These are phyloP conservation scores for Verticillium zaregamsianum DNA, from an alignment of 2,329 filamentous ascomycete species.

Conservation along the genomic window DNA sequence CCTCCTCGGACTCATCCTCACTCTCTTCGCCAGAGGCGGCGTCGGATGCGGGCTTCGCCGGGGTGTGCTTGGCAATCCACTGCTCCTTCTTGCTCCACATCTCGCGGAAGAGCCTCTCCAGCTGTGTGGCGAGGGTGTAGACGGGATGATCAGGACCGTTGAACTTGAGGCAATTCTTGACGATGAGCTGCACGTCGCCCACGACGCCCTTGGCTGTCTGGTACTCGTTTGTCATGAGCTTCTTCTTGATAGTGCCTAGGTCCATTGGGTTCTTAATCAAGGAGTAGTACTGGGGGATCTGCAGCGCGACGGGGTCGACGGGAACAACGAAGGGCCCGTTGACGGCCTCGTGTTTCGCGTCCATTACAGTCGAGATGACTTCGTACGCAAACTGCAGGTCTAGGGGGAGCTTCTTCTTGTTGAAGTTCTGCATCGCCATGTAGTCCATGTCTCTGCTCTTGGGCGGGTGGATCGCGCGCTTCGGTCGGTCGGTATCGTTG, in stretches of 20 bases:
- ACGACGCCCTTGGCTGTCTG: slow-evolving; percentile 81
- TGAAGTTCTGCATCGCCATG: slow-evolving; percentile 68
- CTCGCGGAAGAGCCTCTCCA: slow-evolving; percentile 70
- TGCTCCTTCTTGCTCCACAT: slow-evolving; percentile 75
- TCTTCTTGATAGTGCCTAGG: slow-evolving; percentile 72
- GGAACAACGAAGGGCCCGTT: slow-evolving; percentile 76
- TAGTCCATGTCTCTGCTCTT: slow-evolving; percentile 92
- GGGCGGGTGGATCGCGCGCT: slow-evolving; percentile 89
- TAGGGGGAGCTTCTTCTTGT: slow-evolving; percentile 86
- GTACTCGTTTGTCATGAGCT: slow-evolving; percentile 76
- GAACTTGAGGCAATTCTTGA: slow-evolving; percentile 89
- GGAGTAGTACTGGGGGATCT: slow-evolving; percentile 89
- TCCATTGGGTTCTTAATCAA: slow-evolving; percentile 98
- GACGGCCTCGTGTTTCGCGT: slow-evolving; percentile 62
- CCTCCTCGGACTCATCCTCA: slow-evolving; percentile 69
- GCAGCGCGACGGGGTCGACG: slow-evolving; percentile 89
- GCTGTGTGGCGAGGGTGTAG: slow-evolving; percentile 63
- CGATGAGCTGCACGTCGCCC: slow-evolving; percentile 74
- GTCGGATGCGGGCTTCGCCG: slow-evolving; percentile 44
- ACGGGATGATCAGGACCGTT: slow-evolving; percentile 73
- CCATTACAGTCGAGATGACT: slow-evolving; percentile 72
- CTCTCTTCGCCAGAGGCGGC: slow-evolving; percentile 61
- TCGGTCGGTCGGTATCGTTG: slow-evolving; percentile 73
- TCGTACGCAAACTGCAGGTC: slow-evolving; percentile 89
- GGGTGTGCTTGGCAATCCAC: slow-evolving; percentile 75